Percentiles rank a stretch among this genome's conserved stretches.
phyloP scores from a whole-genome alignment of 2,329 filamentous ascomycete species.

The Aspergillus ochraceoroseus region DNA sequence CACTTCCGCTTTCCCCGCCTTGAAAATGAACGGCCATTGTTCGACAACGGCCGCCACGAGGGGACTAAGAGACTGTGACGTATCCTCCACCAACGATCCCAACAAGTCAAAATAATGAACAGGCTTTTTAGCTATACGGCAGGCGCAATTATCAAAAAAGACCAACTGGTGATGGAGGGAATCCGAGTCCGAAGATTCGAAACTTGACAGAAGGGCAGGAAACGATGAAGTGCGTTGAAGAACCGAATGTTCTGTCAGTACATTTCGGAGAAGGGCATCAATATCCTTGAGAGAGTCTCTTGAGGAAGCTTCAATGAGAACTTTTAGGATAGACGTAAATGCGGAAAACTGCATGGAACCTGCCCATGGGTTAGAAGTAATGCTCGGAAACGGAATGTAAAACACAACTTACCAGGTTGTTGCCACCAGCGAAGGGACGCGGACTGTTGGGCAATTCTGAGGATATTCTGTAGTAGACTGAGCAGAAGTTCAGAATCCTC shows the following conservation, averaged over 20 bases:
- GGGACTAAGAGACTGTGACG: slow-evolving; percentile 52
- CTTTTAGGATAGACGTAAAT: slow-evolving; percentile 41
- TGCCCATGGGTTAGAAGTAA: slow-evolving; percentile 11
- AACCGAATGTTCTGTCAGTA: slow-evolving; percentile 38
- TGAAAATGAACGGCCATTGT: slow-evolving; percentile 67
- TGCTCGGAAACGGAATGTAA: neutral
- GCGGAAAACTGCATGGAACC: slow-evolving; percentile 42
- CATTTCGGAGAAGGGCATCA: slow-evolving; percentile 31
- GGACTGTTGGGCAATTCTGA: slow-evolving; percentile 74
- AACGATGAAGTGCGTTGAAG: slow-evolving; percentile 36
- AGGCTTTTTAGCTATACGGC: slow-evolving; percentile 67
- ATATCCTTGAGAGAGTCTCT: slow-evolving; percentile 33
- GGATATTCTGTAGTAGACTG: slow-evolving; percentile 74
- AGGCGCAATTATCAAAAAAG: slow-evolving; percentile 80
- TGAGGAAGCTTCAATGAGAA: slow-evolving; percentile 31
- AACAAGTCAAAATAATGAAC: slow-evolving; percentile 68
- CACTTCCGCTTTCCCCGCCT: slow-evolving; percentile 46
- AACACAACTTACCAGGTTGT: slow-evolving; percentile 51
- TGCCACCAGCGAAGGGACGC: slow-evolving; percentile 88
- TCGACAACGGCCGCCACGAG: slow-evolving; percentile 67
- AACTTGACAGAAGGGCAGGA: slow-evolving; percentile 36
- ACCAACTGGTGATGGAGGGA: slow-evolving; percentile 49
- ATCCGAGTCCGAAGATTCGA: slow-evolving; percentile 33
- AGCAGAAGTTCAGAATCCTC: slow-evolving; percentile 55
- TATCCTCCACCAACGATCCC: slow-evolving; percentile 37